Evolutionary conservation across 208 protist genomes (phyloP), one percentile per base, ranked within the genome.

Genomic region (Trypanosoma mega): DNA sequence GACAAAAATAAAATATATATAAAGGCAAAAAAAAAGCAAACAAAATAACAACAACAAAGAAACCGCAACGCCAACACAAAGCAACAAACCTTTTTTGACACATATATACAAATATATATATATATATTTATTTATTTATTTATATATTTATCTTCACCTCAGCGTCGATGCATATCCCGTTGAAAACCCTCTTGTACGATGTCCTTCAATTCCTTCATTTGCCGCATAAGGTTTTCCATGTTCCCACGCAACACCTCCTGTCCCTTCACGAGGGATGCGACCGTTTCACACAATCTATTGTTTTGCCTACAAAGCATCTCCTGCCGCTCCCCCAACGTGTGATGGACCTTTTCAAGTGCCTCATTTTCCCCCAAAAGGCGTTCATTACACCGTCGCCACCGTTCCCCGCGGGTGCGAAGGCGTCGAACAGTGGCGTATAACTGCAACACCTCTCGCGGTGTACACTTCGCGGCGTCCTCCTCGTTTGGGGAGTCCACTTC

Each of bases 131-230:
- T 39, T 16, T 39, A 39, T 39, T 16, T 39, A 39, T 39, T 16
- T 39, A 39, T 39, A 39, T 39, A 39, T 39, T 16, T 39, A 39
- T 39, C 6, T 12, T 16, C 12, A 39, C 12, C 6, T 39, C 29
- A n/a, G n/a, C n/a, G n/a, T n/a, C n/a, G n/a, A n/a, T n/a, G n/a
- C n/a, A n/a, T n/a, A n/a, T n/a, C n/a, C n/a, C n/a, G n/a, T n/a
- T n/a, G n/a, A n/a, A n/a, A n/a, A n/a, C n/a, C n/a, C n/a, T n/a
- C n/a, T n/a, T 51, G 43, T 52, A 70, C 16, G 43, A 55, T 18
- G 47, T 23, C 23, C 14, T 44, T 37, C 9, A 70, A 51, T 20
- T 63, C 55, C 36, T 41, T 43, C 47, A 63, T 9, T 16, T 58
- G 27, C 16, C n/a, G 37, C 23, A 8, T 18, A 34, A 70, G 8